phyloP scores from a whole-genome alignment of 306 rosid genomes.

The Fragaria vesca region DNA sequence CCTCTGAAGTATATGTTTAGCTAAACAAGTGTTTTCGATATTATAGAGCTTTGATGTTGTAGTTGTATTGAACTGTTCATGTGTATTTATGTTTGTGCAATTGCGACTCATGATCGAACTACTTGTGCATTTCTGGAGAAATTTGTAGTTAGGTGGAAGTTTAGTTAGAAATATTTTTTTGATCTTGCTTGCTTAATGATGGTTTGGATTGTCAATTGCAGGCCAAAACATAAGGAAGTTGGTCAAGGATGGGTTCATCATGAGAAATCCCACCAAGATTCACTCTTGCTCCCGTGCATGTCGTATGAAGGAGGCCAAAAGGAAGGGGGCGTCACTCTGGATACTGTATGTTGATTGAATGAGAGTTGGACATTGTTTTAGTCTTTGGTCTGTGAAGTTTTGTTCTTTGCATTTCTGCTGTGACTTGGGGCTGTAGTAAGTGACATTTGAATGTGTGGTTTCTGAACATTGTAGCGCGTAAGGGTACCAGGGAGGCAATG shows the following conservation, averaged over 20 bases:
- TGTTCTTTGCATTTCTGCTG: background rate
- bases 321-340: constrained; percentile 96
- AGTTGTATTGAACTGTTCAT: background rate
- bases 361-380: background rate
- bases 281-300: constrained; percentile 98
- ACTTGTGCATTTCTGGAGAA: background rate
- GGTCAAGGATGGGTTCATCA: constrained; percentile 95
- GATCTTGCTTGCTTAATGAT: background rate
- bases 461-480: constrained; percentile 49
- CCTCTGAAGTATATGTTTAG: background rate
- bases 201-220: constrained; percentile 27
- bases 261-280: constrained; percentile 94
- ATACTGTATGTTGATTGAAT: constrained; percentile 50
- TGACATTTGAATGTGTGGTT: background rate
- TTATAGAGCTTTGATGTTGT: background rate
- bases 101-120: background rate
- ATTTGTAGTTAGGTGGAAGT: background rate
- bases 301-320: constrained; percentile 89
- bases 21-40: background rate
- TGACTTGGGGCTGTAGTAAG: background rate
- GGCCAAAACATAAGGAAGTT: constrained; percentile 93
- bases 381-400: background rate
- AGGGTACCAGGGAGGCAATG: constrained; percentile 98
- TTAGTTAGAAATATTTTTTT: no score
- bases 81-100: background rate